Percentiles rank a stretch among this genome's conserved stretches.
Conservation (phyloP, 2,329 filamentous ascomycete species). For the Phaeophleospora eucalypticola region DNA sequence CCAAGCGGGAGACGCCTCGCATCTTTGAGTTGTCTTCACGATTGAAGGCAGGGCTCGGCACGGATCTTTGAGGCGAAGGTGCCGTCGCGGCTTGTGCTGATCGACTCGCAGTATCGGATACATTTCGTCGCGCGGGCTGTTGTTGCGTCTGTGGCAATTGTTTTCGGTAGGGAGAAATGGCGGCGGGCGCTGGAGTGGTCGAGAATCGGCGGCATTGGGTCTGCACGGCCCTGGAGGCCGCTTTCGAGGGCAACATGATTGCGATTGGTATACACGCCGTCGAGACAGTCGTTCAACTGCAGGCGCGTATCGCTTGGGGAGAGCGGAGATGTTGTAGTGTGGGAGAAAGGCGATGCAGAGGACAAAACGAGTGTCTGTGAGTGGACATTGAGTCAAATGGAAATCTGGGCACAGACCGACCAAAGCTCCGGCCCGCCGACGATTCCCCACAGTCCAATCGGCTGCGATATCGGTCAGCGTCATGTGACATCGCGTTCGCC, state of each 20-base stretch:
- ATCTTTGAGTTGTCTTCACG: constrained; percentile 38
- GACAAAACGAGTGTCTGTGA: neutral
- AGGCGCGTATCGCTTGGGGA: neutral
- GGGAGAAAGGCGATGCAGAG: neutral
- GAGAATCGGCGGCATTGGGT: constrained; percentile 40
- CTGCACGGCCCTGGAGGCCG: constrained; percentile 36
- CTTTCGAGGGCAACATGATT: constrained; percentile 32
- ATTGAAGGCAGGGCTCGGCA: constrained; percentile 49
- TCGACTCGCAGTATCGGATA: constrained; percentile 41
- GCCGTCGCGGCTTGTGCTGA: constrained; percentile 41
- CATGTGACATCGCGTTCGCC: neutral
- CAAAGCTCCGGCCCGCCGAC: neutral
- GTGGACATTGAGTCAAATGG: neutral
- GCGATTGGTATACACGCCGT: constrained; percentile 6
- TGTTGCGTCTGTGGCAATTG: constrained; percentile 13
- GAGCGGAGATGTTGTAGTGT: constrained; percentile 2
- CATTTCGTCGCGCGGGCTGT: constrained; percentile 28
- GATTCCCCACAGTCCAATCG: neutral
- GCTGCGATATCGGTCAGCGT: neutral
- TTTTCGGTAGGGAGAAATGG: constrained; percentile 42
- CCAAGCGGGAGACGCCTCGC: constrained; percentile 43
- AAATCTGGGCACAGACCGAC: neutral
- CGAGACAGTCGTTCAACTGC: neutral
- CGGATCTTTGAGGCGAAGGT: constrained; percentile 35
- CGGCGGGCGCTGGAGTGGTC: constrained; percentile 37